Base-by-base conservation (phyloP, 1,139 yeast genomes). In the Pichia sp. region DNA sequence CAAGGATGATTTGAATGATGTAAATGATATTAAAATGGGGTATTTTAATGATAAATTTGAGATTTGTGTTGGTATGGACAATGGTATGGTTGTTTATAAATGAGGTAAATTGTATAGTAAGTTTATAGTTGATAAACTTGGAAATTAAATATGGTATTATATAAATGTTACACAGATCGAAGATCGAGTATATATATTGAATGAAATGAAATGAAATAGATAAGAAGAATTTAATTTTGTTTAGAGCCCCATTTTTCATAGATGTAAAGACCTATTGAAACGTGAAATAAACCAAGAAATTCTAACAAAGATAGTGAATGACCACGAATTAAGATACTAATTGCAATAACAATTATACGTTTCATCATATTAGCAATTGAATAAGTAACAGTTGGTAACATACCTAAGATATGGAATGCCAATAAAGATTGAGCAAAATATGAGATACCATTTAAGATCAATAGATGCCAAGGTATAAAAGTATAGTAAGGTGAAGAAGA, bases 291-390 rank as follows among this genome's bases (percentile, higher is more conserved):
- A 77, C 60, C 88, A 58, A 25, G 64, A 45, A 44, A 81, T 68
- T 15, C 96, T 88, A 55, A 72, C 11, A 75, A 60, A 36, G 73
- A 61, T 63, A 73, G 37, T 48, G 60, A 58, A 60, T 82, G 66
- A 59, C 84, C 74, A 63, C 85, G 83, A 76, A 91, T 75, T 4
- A 84, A 44, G 55, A 89, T 79, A n/a, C 96, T 88, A 40, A 83
- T 79, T 12, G 80, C 64, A 37, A 89, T 88, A 30, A 89, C 88
- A 18, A 85, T 82, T 35, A 89, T 85, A 49, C 96, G 74, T 61
- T 89, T 89, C 67, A 88, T 68, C 55, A 89, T 77, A 51, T 84
- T 83, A 22, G 96, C 96, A 51, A 89, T 84, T 18, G 95, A 84
- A 62, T 88, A 89, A 45, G 89, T 83, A 28, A 89, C 93, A 0